Evolutionary conservation across 768 basidiomycete species (phyloP), one percentile per base, ranked within the genome.

Genomic region (Hydnum rufescens): DNA sequence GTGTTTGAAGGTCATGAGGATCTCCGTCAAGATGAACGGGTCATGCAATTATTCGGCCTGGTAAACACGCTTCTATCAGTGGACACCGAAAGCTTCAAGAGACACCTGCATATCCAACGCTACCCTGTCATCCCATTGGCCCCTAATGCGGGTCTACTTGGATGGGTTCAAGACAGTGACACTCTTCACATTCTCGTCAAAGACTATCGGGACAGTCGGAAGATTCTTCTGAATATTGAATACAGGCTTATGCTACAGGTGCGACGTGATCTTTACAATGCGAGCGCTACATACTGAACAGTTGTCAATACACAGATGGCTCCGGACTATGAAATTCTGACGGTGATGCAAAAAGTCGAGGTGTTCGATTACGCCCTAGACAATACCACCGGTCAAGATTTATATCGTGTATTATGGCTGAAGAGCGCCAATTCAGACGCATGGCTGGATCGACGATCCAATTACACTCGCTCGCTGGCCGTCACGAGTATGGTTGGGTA

Each of bases 401-500:
- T 99, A 8, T 99, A 99, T 64, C 73, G 89, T 8, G 89, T 99
- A 5, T 68, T 99, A 13, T 99, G 95, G 95, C 71, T 99, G 57
- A 95, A 92, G 71, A 89, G 86, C 62, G 65, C 73, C 56, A 92
- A 87, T 62, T 99, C 95, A 1, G 95, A 97, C 60, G 88, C 95
- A 59, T 99, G 95, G 95, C 69, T 99, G 28, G 95, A 97, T 62
- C 77, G 95, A 22, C 78, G 95, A 44, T 87, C 90, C 18, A 92
- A 87, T 0, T 97, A 96, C 64, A 96, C 92, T 2, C 77, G 93
- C 31, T 93, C 89, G 18, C 76, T 99, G 28, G 93, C 88, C 3
- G 85, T 95, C 53, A 97, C 86, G 64, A 93, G 88, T 63, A 97
- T 97, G 92, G 89, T 95, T 57, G 95, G 95, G 4, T 89, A 99